A percentile compares a stretch with the other conserved stretches of the same genome.
These are phyloP conservation scores for Rhynchosporium secalis DNA, from an alignment of 2,329 filamentous ascomycete genomes.

Conservation along the genomic window DNA sequence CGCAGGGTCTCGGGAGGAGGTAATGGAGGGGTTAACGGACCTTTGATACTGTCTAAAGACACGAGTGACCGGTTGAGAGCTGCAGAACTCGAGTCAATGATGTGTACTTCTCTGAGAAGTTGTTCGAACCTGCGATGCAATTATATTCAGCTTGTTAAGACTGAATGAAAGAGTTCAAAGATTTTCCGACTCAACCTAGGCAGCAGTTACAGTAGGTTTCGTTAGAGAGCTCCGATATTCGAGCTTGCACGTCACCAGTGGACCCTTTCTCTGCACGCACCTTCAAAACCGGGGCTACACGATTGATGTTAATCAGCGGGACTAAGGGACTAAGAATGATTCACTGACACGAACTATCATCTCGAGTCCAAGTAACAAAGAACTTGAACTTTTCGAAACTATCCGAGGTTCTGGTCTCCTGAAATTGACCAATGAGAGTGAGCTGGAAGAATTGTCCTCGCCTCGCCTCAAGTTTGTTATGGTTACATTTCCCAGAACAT, in stretches of 20 bases:
- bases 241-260: slow-evolving; percentile 21
- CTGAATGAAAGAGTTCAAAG: neutral
- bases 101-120: neutral
- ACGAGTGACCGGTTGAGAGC: neutral
- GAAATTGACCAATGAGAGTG: too few relatives aligned
- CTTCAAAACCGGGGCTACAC: neutral
- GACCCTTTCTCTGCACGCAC: slow-evolving; percentile 13
- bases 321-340: too few relatives aligned
- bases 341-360: too few relatives aligned
- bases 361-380: too few relatives aligned
- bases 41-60: slow-evolving; percentile 6
- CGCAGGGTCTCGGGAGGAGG: slow-evolving; percentile 18
- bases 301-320: too few relatives aligned
- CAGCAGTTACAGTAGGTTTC: neutral
- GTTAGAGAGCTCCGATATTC: slow-evolving; percentile 10
- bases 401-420: too few relatives aligned
- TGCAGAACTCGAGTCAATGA: neutral
- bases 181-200: neutral
- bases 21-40: slow-evolving; percentile 20
- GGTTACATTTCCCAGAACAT: too few relatives aligned
- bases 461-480: too few relatives aligned
- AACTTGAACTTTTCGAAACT: too few relatives aligned
- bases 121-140: neutral
- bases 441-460: too few relatives aligned
- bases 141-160: neutral